Evolutionary conservation across 371 early-diverging fungal species (phyloP), one percentile per base, ranked within the genome.

Genomic region (Circinella minor): DNA sequence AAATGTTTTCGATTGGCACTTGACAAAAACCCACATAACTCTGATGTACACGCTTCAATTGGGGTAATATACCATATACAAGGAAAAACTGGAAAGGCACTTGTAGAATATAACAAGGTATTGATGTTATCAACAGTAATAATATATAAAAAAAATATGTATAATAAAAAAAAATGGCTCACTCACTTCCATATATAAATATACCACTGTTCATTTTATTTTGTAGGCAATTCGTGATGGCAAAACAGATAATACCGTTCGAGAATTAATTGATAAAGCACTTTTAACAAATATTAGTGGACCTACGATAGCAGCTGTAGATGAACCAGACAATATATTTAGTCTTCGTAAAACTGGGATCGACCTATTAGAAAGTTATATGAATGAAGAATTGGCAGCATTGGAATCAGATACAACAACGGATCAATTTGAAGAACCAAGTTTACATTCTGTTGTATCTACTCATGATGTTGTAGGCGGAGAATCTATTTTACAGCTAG

Each of bases 41-140:
- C 77, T 0, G 65, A 73, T 39, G 77, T 78, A 2, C 72, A 77
- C 59, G 71, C 79, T 0, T 77, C 80, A 0, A 65, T 90, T 0
- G 92, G 85, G 6, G 72, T 85, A 49, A 83, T 89, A 3, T 76
- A 81, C 39, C 87, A 90, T 54, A 67, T 79, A 27, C 77, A 80
- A 63, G 75, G 80, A 14, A 70, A 80, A 20, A 64, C 76, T 6
- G 71, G 75, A 1, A 83, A 82, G 18, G 90, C 91, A 11, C 77
- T 89, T 27, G 77, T 75, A 27, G 71, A 79, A 10, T 88, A 87
- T 71, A 82, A 86, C 46, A 73, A 86, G 74, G 86, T 83, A 47
- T 47, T 47, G 17, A 47, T 37, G 39, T 66, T 67, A 55, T 15
- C 9, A 61, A 9, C 9, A 65, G 13, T 15, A 47, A 27, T 27